A percentile compares a stretch with the other conserved stretches of the same genome.
Conservation (phyloP, 306 rosid species). For the Ziziphus jujuba region DNA sequence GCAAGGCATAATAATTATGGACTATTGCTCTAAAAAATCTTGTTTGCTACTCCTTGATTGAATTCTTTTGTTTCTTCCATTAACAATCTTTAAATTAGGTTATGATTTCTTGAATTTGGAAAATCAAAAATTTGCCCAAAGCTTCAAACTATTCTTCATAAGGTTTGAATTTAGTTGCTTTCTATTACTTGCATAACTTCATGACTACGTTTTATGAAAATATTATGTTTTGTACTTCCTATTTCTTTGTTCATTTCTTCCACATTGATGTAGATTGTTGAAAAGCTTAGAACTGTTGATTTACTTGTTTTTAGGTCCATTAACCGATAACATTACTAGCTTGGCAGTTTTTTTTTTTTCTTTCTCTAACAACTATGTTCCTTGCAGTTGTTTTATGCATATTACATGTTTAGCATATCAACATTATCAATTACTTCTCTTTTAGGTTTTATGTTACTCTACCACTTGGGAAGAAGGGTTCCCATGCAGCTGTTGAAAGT, state of each 20-base stretch:
- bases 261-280: too few relatives aligned
- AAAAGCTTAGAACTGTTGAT: too few relatives aligned
- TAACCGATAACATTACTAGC: too few relatives aligned
- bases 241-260: too few relatives aligned
- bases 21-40: not conserved
- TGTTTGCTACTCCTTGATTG: not conserved
- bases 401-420: not conserved
- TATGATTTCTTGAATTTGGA: not conserved
- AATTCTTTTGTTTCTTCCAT: not conserved
- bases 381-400: not conserved
- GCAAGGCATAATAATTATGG: not conserved
- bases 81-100: not conserved
- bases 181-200: too few relatives aligned
- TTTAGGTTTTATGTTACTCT: constrained; percentile 86
- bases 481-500: constrained; percentile 74
- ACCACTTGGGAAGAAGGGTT: constrained; percentile 80
- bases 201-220: too few relatives aligned
- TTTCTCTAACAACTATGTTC: not conserved
- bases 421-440: not conserved
- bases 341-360: too few relatives aligned
- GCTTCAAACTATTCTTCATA: too few relatives aligned
- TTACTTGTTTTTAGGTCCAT: too few relatives aligned
- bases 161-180: too few relatives aligned
- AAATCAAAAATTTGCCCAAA: too few relatives aligned
- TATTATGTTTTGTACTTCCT: too few relatives aligned